Evolutionary conservation across 2,329 filamentous ascomycete species (phyloP), one percentile per base, ranked within the genome.

Genomic region (Fusarium sambucinum): DNA sequence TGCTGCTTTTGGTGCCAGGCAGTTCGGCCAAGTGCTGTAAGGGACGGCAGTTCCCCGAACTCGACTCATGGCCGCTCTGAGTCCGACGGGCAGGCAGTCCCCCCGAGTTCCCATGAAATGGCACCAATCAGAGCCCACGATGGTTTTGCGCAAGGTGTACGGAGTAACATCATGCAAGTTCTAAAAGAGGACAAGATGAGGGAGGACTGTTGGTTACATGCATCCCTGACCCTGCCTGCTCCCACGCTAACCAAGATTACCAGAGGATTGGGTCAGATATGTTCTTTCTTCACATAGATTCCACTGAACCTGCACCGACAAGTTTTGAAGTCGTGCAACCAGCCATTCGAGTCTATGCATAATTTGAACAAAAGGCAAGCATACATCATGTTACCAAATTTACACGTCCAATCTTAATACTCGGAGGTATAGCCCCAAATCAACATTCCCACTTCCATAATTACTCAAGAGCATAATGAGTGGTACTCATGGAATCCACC

Each of bases 191-290:
- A 23, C 35, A 65, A 54, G 46, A 74, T 73, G 70, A 73, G 53
- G 61, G 70, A 73, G 53, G 63, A 63, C 65, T 70, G 52, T 52
- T 51, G 47, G 63, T 45, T 48, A 40, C 53, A 68, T 65, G 47
- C 62, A 68, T 62, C 63, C 71, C 59, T 72, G 63, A 73, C 73
- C 72, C 70, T 51, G 46, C 30, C 59, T 74, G 62, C 38, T 66
- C 57, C 63, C 56, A 53, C 72, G 56, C 70, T 74, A 74, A 55
- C 59, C 59, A 41, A 41, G 42, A 64, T 59, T 64, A 33, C 72
- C 72, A 73, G 56, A 69, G 61, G 52, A 56, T 58, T 72, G 72
- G 72, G 70, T 70, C 66, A 41, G 47, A 70, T 37, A 40, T 66
- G 55, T 35, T 46, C 47, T 45, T 68, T 64, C 50, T 66, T 64